Percentiles rank a stretch among this genome's conserved stretches.
Conservation (phyloP, 768 basidiomycete species). For the Mrakia gelida region DNA sequence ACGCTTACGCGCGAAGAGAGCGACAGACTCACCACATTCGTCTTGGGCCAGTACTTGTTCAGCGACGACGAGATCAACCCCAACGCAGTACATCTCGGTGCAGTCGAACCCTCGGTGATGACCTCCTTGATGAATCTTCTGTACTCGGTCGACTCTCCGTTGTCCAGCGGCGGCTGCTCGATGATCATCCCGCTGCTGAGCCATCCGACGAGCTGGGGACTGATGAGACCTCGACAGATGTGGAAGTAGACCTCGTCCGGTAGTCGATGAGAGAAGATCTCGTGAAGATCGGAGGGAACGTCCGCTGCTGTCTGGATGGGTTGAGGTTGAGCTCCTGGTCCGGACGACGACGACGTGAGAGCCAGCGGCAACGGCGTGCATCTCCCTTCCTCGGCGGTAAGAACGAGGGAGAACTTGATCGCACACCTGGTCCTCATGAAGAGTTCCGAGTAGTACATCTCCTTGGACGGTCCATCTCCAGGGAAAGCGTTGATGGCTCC, state of each 20-base stretch:
- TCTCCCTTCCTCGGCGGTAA: conserved; percentile 66
- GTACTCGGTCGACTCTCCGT: conserved; percentile 92
- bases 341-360: conserved; percentile 33
- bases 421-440: conserved; percentile 86
- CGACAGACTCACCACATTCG: conserved; percentile 55
- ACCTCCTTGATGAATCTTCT: conserved; percentile 92
- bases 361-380: conserved; percentile 52
- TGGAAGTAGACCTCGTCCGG: conserved; percentile 97
- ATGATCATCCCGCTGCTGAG: conserved; percentile 82
- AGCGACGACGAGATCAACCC: conserved; percentile 78
- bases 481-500: conserved; percentile 35
- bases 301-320: conserved; percentile 69
- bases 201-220: conserved; percentile 90
- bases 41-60: conserved; percentile 71
- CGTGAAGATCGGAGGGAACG: conserved; percentile 83
- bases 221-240: conserved; percentile 82
- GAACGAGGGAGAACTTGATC: conserved; percentile 84
- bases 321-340: conserved; percentile 44
- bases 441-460: conserved; percentile 71
- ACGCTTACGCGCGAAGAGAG: not conserved
- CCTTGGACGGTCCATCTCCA: conserved; percentile 69
- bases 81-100: conserved; percentile 83
- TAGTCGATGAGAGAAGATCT: conserved; percentile 87
- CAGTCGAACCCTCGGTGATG: conserved; percentile 89
- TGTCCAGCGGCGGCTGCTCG: conserved; percentile 75